Evolutionary conservation across 805 yeast genomes (phyloP).

Genomic region (Saturnispora quitensis): DNA sequence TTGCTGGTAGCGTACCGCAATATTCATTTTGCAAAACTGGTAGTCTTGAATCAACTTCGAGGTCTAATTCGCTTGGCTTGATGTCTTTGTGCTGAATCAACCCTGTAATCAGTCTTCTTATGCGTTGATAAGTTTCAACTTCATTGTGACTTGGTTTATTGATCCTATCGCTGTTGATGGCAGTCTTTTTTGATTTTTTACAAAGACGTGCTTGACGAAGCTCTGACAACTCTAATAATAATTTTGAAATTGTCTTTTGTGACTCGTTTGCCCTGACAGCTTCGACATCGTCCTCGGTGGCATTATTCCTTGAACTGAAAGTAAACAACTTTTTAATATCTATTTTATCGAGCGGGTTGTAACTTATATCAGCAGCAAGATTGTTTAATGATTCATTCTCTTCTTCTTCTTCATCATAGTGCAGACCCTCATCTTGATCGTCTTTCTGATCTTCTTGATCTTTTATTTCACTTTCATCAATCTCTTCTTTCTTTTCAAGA

Average conservation of each 20-base stretch:
- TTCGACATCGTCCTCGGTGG: constrained; percentile 20
- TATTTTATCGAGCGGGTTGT: constrained; percentile 13
- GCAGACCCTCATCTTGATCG: background rate
- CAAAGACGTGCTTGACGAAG: constrained; percentile 38
- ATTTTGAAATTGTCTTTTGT: constrained; percentile 33
- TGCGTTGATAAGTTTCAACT: constrained; percentile 11
- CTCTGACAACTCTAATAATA: constrained; percentile 40
- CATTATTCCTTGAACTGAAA: constrained; percentile 22
- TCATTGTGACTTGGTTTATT: constrained; percentile 6
- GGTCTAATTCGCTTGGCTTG: constrained; percentile 27
- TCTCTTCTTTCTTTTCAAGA: background rate
- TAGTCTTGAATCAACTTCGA: constrained; percentile 33
- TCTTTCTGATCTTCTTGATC: background rate
- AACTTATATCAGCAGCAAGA: background rate
- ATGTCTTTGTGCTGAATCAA: constrained; percentile 24
- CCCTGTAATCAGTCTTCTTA: constrained; percentile 37
- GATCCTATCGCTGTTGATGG: constrained; percentile 7
- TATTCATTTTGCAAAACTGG: constrained; percentile 71
- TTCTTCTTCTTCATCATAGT: background rate
- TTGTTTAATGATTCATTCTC: background rate
- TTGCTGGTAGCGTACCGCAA: constrained; percentile 70
- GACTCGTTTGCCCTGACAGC: constrained; percentile 16
- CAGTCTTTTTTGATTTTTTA: background rate
- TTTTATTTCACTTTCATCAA: background rate
- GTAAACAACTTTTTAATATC: constrained; percentile 22